Evolutionary conservation across 768 basidiomycete genomes (phyloP).

Genomic region (Pleurotus platypus): DNA sequence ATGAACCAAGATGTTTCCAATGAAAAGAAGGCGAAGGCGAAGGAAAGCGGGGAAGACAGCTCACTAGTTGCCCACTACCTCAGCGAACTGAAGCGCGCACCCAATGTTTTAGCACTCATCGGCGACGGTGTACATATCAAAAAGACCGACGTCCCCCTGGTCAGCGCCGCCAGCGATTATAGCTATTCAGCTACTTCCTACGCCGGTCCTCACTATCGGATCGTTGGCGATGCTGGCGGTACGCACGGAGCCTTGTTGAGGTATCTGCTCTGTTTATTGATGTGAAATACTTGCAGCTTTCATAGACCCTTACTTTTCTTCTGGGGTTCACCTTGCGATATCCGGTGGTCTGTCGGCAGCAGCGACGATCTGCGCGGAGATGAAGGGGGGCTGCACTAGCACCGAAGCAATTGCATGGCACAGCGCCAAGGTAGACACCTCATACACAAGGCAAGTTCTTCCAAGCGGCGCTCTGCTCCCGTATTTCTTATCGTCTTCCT

Average conservation of each 20-base stretch:
- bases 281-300: conserved; percentile 15
- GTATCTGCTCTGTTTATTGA: neutral
- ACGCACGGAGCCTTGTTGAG: neutral
- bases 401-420: conserved; percentile 21
- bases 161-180: conserved; percentile 14
- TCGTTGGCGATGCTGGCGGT: conserved; percentile 19
- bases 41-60: conserved; percentile 8
- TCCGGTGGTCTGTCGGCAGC: conserved; percentile 28
- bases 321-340: conserved; percentile 31
- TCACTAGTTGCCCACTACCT: conserved; percentile 20
- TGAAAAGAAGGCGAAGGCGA: conserved; percentile 20
- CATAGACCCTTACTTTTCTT: conserved; percentile 31
- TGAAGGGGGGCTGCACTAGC: conserved; percentile 20
- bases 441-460: conserved; percentile 23
- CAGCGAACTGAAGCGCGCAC: conserved; percentile 19
- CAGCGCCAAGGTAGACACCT: conserved; percentile 18
- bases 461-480: neutral
- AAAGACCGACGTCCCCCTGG: conserved; percentile 1
- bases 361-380: conserved; percentile 23
- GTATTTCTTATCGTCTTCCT: no score
- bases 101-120: conserved; percentile 21
- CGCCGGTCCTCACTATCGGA: conserved; percentile 15
- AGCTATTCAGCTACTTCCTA: conserved; percentile 15
- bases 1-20: conserved; percentile 52
- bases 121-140: conserved; percentile 9